Evolutionary conservation across 257 asterid genomes (phyloP), one percentile per base, ranked within the genome.

Genomic region (Linaria vulgaris): DNA sequence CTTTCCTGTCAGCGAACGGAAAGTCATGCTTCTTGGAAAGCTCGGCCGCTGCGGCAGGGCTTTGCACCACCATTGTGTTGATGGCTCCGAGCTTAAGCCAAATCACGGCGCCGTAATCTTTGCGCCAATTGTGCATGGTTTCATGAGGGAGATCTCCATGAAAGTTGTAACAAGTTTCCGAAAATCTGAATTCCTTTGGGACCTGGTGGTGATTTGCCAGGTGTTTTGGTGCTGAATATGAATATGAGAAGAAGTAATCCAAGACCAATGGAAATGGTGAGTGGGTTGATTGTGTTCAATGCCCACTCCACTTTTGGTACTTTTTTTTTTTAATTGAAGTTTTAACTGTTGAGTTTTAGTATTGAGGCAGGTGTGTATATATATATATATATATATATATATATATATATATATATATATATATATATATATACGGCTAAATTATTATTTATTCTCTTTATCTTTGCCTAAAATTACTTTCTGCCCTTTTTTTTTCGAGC

Each of bases 11-110:
- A 0, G 80, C 74, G 12, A 86, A 83, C 1, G 80, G 76, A 14
- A 72, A 80, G 53, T 86, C 95, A 59, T 83, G 87, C 48, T 78
- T 81, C 73, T 83, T 86, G 76, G 81, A 83, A 13, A 86, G 78
- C 70, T 81, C 88, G 1, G 75, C 63, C 6, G 87, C 87, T 0
- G 80, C 60, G 0, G 64, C 72, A 1, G 83, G 72, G 23, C 62
- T 64, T 47, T 72, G 79, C 11, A 80, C 72, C 15, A 79, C 84
- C 81, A 85, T 63, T 4, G 86, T 83, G 79, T 79, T 74, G 64
- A 75, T 62, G 0, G 84, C 72, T 27, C 90, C 90, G 12, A 80
- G 63, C 59, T 52, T 63, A 41, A 83, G 83, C 81, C 83, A 75
- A 38, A 79, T 24, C 21, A 85, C 67, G 0, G 94, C 71, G 16